Conservation (phyloP, 139 green algal species). For the Tetradesmus obliquus region DNA sequence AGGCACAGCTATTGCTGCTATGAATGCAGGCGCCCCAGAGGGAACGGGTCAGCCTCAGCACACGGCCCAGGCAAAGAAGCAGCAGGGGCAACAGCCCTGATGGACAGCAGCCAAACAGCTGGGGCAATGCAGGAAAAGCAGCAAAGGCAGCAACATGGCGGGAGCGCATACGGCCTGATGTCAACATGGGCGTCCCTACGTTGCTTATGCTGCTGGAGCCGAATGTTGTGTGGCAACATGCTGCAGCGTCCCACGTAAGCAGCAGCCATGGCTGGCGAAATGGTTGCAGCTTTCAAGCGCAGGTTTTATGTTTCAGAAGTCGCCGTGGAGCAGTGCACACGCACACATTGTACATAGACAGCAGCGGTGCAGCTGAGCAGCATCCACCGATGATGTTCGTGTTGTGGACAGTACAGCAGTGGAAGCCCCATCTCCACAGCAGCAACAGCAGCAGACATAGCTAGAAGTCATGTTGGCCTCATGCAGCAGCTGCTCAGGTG, state of each 20-base stretch:
- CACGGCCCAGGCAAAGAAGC: not conserved
- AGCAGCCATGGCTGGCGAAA: not conserved
- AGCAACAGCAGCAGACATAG: not conserved
- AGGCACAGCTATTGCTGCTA: not conserved
- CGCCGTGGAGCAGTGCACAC: too few species aligned
- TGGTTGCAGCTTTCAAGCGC: too few species aligned
- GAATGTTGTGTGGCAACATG: conserved; percentile 74
- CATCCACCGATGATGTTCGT: too few species aligned
- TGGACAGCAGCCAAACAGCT: not conserved
- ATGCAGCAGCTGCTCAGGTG: too few species aligned
- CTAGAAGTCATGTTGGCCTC: not conserved
- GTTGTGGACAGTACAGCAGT: too few species aligned
- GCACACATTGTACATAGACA: too few species aligned
- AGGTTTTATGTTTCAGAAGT: too few species aligned
- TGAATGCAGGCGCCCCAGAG: conserved; percentile 62
- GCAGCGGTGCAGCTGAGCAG: too few species aligned
- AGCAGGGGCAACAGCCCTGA: conserved; percentile 13
- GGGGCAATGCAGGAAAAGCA: not conserved
- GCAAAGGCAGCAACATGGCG: conserved; percentile 50
- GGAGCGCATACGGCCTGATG: conserved; percentile 54
- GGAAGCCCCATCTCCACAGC: not conserved
- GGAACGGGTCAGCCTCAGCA: conserved; percentile 54
- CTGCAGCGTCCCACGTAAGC: conserved; percentile 24
- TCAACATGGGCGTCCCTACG: conserved; percentile 69
- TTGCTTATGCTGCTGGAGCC: conserved; percentile 77